A percentile compares a stretch with the other conserved stretches of the same genome.
These are phyloP conservation scores for Penicillium sp. DNA, from an alignment of 2,329 filamentous ascomycete species.

Conservation along the genomic window DNA sequence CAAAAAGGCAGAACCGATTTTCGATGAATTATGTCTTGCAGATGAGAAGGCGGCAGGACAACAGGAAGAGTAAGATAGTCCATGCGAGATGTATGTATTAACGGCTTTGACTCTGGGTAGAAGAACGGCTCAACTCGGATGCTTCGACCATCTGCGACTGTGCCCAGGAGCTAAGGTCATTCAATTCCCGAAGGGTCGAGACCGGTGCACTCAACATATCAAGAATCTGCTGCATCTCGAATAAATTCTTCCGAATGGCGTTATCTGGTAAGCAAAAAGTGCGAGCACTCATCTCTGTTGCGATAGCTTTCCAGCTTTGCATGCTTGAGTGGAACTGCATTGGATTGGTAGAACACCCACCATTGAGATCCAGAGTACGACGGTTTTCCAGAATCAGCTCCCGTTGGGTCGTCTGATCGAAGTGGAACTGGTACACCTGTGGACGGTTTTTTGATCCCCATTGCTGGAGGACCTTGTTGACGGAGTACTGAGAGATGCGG, in stretches of 20 bases:
- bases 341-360: constrained; percentile 40
- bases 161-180: constrained; percentile 37
- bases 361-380: constrained; percentile 47
- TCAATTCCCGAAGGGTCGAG: constrained; percentile 39
- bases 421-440: constrained; percentile 53
- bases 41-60: not conserved
- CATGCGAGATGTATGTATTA: too few relatives aligned
- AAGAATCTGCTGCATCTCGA: constrained; percentile 50
- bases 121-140: constrained; percentile 23
- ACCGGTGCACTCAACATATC: constrained; percentile 50
- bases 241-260: constrained; percentile 50
- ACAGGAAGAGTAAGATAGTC: not conserved
- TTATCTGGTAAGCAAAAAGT: constrained; percentile 54
- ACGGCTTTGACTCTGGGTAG: constrained; percentile 1
- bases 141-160: constrained; percentile 35
- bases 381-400: constrained; percentile 50
- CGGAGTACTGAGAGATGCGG: constrained; percentile 40
- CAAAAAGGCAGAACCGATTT: not conserved
- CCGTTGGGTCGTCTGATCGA: constrained; percentile 53
- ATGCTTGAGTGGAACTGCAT: constrained; percentile 48
- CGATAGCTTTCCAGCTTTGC: constrained; percentile 50
- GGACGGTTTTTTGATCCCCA: constrained; percentile 51
- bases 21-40: not conserved
- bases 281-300: constrained; percentile 49
- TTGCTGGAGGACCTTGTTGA: constrained; percentile 37